Evolutionary conservation across 2,329 filamentous ascomycete species (phyloP), one percentile per base, ranked within the genome.

Genomic region (Xylariales sp.): DNA sequence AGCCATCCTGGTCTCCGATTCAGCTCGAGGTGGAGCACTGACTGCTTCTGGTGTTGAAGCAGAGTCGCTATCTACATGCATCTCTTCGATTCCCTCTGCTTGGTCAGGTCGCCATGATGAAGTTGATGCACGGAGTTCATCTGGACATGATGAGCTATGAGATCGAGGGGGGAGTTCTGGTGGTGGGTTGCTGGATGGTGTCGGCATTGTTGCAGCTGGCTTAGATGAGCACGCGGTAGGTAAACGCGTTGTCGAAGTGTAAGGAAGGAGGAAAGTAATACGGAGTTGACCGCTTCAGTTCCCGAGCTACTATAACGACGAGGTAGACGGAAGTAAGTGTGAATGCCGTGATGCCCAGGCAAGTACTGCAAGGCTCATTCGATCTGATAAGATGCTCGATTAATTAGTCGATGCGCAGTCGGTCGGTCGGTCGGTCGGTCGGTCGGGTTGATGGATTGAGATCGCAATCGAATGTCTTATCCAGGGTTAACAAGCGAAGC

Each of bases 131-230:
- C 50, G 51, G 20, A 44, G 16, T 35, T 60, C 57, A 12, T 60
- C 58, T 18, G 58, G 58, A 48, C 58, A 60, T 45, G 55, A 56
- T 15, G 56, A 57, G 47, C 51, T 55, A 25, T 59, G 55, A 12
- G 52, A 52, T 45, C 58, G 48, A 7, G 56, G 47, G 24, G 55
- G 54, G 15, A 55, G 44, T 31, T 55, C 50, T 11, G 57, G 47
- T 29, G 53, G 53, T 19, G 50, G 50, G 44, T 54, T 55, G 38
- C 45, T 55, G 14, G 58, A 57, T 24, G 57, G 56, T 15, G 56
- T 60, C 46, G 58, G 57, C 56, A 61, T 60, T 45, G 31, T 49
- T 49, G 40, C 31, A 16, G 29, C n/a, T 33, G 18, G n/a, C 19
- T 24, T 32, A 22, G n/a, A 37, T 8, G 10, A 19, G 37, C 37